Percentiles rank a stretch among this genome's conserved stretches.
Conservation (phyloP, 164 flowering plant genomes). For the Paratinospora sagittata region DNA sequence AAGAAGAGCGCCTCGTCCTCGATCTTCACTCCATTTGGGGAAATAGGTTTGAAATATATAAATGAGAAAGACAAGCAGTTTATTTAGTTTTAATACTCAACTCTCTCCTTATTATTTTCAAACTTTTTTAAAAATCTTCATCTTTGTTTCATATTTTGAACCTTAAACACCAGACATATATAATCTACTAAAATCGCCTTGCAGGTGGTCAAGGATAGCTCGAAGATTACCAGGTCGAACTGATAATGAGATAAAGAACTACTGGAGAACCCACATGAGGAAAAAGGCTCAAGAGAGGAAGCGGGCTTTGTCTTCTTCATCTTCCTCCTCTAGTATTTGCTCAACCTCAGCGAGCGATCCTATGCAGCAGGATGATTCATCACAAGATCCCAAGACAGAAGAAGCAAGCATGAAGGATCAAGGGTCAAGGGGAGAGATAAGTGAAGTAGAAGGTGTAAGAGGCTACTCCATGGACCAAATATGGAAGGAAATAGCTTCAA, state of each 20-base stretch:
- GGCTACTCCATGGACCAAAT: background rate
- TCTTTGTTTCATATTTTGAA: background rate
- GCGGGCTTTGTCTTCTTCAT: constrained; percentile 27
- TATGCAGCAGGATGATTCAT: constrained; percentile 22
- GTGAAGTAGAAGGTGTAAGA: background rate
- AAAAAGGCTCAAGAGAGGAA: constrained; percentile 83
- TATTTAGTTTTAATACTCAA: background rate
- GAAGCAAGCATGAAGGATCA: background rate
- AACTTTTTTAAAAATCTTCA: too few species aligned
- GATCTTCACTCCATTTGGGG: constrained; percentile 94
- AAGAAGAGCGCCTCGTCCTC: constrained; percentile 80
- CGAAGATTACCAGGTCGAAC: constrained; percentile 87
- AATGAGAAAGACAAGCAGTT: constrained; percentile 6
- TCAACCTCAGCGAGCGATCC: constrained; percentile 32
- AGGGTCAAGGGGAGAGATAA: background rate
- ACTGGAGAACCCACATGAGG: constrained; percentile 94
- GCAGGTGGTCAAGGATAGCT: constrained; percentile 95
- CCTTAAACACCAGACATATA: too few species aligned
- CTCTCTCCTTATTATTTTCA: too few species aligned
- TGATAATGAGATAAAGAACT: constrained; percentile 95
- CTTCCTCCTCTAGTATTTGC: constrained; percentile 37
- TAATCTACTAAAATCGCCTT: background rate
- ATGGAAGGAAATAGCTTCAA: background rate
- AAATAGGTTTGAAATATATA: constrained; percentile 60
- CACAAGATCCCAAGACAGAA: background rate